A percentile compares a stretch with the other conserved stretches of the same genome.
These are phyloP conservation scores for Fusarium nisikadoi DNA, from an alignment of 2,329 filamentous ascomycete species.

Conservation along the genomic window DNA sequence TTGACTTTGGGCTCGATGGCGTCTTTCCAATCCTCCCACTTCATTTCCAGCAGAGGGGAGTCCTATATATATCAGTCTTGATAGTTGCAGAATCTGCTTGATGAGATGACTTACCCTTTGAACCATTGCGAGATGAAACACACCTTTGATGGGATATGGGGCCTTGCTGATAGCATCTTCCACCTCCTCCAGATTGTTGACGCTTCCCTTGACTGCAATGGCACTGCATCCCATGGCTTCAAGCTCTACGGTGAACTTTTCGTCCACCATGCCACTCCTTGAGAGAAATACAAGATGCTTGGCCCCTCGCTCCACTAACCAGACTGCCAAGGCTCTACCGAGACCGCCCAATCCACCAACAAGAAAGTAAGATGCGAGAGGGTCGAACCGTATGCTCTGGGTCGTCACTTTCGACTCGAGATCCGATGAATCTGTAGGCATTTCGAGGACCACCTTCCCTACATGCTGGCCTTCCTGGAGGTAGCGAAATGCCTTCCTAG, in stretches of 20 bases:
- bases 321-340: constrained; percentile 35
- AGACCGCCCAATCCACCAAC: constrained; percentile 42
- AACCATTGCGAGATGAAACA: constrained; percentile 46
- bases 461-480: constrained; percentile 30
- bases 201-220: not conserved
- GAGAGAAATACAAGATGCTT: constrained; percentile 47
- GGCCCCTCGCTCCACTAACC: constrained; percentile 33
- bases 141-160: constrained; percentile 35
- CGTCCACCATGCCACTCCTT: constrained; percentile 36
- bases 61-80: constrained; percentile 35
- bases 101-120: constrained; percentile 11
- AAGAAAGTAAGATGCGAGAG: constrained; percentile 32
- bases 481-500: constrained; percentile 22
- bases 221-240: constrained; percentile 22
- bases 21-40: constrained; percentile 37
- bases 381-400: not conserved
- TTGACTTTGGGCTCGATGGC: constrained; percentile 48
- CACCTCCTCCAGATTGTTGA: constrained; percentile 14
- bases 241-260: constrained; percentile 15
- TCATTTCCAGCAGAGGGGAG: constrained; percentile 45
- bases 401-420: not conserved
- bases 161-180: constrained; percentile 8
- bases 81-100: too few relatives aligned
- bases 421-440: not conserved
- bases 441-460: not conserved